Conservation (phyloP, 108 stramenopile species). For the Cyclotella sp. region DNA sequence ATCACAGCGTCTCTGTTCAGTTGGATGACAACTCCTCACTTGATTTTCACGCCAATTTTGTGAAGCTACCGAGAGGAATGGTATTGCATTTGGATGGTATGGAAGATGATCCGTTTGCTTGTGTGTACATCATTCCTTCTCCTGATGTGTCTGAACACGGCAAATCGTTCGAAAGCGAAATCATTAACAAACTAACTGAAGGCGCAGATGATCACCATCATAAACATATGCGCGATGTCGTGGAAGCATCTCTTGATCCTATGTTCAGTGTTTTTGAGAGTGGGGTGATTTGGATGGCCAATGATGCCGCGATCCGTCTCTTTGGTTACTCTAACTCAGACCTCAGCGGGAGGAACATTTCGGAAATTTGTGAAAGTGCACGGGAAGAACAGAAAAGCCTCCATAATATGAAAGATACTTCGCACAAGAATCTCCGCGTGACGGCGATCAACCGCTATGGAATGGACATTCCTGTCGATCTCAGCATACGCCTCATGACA, state of each 20-base stretch:
- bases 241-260: conserved; percentile 51
- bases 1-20: conserved; percentile 24
- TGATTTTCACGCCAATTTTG: conserved; percentile 17
- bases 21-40: conserved; percentile 19
- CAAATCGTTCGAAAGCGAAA: background rate
- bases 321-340: conserved; percentile 51
- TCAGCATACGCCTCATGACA: conserved; percentile 42
- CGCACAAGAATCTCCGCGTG: conserved; percentile 41
- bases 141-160: conserved; percentile 17
- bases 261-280: conserved; percentile 48
- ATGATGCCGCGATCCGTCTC: conserved; percentile 30
- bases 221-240: conserved; percentile 36
- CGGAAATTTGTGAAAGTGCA: conserved; percentile 38
- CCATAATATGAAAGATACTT: conserved; percentile 28
- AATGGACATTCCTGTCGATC: conserved; percentile 36
- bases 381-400: conserved; percentile 39
- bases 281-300: conserved; percentile 48
- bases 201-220: conserved; percentile 2
- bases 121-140: conserved; percentile 28
- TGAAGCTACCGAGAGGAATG: conserved; percentile 17
- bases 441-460: conserved; percentile 33
- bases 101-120: conserved; percentile 23
- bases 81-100: conserved; percentile 3
- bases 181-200: background rate
- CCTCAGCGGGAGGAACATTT: conserved; percentile 45